Evolutionary conservation across 208 protist species (phyloP).

Genomic region (Acanthamoeba lenticulata): DNA sequence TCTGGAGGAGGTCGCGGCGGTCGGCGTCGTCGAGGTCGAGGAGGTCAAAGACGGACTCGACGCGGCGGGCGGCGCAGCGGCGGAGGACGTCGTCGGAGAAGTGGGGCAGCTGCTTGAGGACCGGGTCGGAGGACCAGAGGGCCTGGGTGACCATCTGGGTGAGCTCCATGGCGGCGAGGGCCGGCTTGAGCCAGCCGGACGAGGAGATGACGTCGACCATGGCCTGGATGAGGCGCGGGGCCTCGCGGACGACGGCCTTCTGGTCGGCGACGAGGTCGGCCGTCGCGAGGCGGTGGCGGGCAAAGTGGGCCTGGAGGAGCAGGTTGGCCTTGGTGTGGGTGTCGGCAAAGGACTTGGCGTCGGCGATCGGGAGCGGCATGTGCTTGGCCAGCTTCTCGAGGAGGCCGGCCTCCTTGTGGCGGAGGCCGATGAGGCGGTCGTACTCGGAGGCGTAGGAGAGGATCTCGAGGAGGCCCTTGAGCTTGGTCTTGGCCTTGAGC

Average conservation of each 20-base stretch:
- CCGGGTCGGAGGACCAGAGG: slow-evolving; percentile 82
- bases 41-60: slow-evolving; percentile 55
- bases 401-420: slow-evolving; percentile 99
- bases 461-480: slow-evolving; percentile 84
- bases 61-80: not conserved
- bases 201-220: slow-evolving; percentile 94
- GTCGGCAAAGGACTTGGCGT: slow-evolving; percentile 88
- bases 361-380: slow-evolving; percentile 83
- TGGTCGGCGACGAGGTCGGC: slow-evolving; percentile 98
- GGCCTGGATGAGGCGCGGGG: slow-evolving; percentile 94
- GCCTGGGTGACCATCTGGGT: slow-evolving; percentile 96
- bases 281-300: slow-evolving; percentile 91
- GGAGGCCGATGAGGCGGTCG: slow-evolving; percentile 90
- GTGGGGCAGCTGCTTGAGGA: slow-evolving; percentile 54
- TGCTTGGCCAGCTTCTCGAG: slow-evolving; percentile 89
- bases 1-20: not conserved
- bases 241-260: slow-evolving; percentile 97
- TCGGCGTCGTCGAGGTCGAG: slow-evolving; percentile 67
- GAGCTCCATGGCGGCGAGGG: slow-evolving; percentile 92
- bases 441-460: slow-evolving; percentile 96
- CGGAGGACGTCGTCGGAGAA: not conserved
- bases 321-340: slow-evolving; percentile 97
- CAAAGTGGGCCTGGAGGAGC: slow-evolving; percentile 98
- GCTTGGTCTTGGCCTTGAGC: slow-evolving; percentile 81
- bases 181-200: slow-evolving; percentile 91